Percentiles rank a stretch among this genome's conserved stretches.
Evolutionary conservation across 331 rosid genomes (phyloP).

Genomic region (Erythrophleum ivorense): DNA sequence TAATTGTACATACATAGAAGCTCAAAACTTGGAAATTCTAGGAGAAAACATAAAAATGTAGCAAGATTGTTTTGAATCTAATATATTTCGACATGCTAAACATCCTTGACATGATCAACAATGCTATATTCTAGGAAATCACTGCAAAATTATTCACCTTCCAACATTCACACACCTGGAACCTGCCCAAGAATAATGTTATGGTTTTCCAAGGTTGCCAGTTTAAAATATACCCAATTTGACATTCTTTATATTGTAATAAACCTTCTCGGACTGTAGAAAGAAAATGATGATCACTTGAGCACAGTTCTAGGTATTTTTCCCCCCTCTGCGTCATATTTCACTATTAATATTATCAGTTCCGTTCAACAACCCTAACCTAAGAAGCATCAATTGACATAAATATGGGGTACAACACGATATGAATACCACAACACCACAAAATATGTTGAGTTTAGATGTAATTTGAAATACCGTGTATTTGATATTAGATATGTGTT

Average conservation of each 20-base stretch:
- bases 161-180: too few species aligned
- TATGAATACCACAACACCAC: background rate
- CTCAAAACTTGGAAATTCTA: constrained; percentile 18
- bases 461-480: background rate
- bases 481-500: background rate
- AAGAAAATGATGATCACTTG: background rate
- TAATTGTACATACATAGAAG: too few species aligned
- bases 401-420: background rate
- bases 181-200: too few species aligned
- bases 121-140: background rate
- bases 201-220: too few species aligned
- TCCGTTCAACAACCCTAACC: background rate
- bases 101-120: background rate
- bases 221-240: too few species aligned
- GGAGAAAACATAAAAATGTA: background rate
- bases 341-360: too few species aligned
- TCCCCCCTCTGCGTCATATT: too few species aligned
- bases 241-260: too few species aligned
- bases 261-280: too few species aligned
- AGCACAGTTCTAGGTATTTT: background rate
- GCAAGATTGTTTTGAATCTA: background rate
- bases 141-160: too few species aligned
- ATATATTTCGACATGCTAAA: background rate
- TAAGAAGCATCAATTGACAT: background rate
- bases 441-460: background rate